Conservation (phyloP, 768 basidiomycete species). For the Pluteus cervinus region DNA sequence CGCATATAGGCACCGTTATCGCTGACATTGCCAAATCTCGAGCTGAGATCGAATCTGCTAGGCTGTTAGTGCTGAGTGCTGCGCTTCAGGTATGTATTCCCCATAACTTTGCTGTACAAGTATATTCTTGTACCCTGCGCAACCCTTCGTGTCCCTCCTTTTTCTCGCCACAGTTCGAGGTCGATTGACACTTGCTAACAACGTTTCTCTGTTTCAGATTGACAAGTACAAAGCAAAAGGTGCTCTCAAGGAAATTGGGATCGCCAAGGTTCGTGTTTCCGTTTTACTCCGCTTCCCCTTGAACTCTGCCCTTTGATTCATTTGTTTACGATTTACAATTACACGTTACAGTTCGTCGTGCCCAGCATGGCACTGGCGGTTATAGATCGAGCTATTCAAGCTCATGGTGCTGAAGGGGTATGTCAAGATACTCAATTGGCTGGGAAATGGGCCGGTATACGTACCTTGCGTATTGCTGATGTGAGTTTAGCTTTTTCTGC, state of each 20-base stretch:
- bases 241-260: slow-evolving; percentile 94
- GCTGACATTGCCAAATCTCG: slow-evolving; percentile 89
- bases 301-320: neutral
- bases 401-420: slow-evolving; percentile 94
- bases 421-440: slow-evolving; percentile 88
- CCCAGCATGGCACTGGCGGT: slow-evolving; percentile 86
- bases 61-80: slow-evolving; percentile 87
- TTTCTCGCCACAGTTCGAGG: too few species aligned
- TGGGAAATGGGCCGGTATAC: slow-evolving; percentile 64
- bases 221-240: slow-evolving; percentile 90
- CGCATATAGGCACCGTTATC: slow-evolving; percentile 66
- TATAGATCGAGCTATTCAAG: slow-evolving; percentile 93
- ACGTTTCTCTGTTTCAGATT: too few species aligned
- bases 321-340: neutral
- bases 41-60: slow-evolving; percentile 86
- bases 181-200: too few species aligned
- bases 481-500: slow-evolving; percentile 33
- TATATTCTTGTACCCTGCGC: too few species aligned
- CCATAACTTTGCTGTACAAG: neutral
- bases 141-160: too few species aligned
- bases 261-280: slow-evolving; percentile 75
- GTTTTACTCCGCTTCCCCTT: neutral
- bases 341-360: slow-evolving; percentile 70
- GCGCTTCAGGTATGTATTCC: slow-evolving; percentile 63
- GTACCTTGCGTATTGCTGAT: slow-evolving; percentile 86